A percentile compares a stretch with the other conserved stretches of the same genome.
Conservation (phyloP, 805 yeast genomes). For the Cyberlindnera mississippiensis region DNA sequence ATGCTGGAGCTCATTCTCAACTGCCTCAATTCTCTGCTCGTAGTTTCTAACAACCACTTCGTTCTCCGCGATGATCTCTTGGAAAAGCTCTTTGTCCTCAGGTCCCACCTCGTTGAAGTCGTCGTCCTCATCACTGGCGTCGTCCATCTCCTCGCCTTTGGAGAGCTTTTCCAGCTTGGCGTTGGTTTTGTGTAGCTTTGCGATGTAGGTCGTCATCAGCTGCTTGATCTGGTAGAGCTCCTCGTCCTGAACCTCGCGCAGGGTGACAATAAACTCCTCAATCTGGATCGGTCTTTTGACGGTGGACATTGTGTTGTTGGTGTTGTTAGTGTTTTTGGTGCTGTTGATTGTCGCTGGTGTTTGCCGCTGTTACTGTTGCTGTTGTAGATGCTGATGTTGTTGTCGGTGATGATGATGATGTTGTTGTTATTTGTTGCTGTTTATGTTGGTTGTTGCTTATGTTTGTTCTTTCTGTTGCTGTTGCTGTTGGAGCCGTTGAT, state of each 20-base stretch:
- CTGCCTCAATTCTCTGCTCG: conserved; percentile 38
- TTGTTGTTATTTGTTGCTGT: too few relatives aligned
- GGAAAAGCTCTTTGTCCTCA: conserved; percentile 47
- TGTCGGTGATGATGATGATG: too few relatives aligned
- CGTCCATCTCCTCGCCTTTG: conserved; percentile 29
- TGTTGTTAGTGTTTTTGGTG: not conserved
- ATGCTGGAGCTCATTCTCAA: conserved; percentile 44
- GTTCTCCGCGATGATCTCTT: conserved; percentile 56
- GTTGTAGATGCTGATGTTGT: too few relatives aligned
- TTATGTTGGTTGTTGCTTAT: too few relatives aligned
- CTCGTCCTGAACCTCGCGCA: conserved; percentile 49
- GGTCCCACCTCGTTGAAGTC: conserved; percentile 28
- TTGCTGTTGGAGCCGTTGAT: too few relatives aligned
- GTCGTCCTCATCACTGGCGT: conserved; percentile 24
- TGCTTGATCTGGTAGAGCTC: conserved; percentile 33
- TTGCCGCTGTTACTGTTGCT: too few relatives aligned
- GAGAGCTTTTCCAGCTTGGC: conserved; percentile 41
- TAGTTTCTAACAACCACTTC: conserved; percentile 50
- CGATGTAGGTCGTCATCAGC: conserved; percentile 39
- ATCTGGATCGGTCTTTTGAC: conserved; percentile 36
- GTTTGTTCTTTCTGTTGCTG: too few relatives aligned
- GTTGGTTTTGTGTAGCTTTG: conserved; percentile 50
- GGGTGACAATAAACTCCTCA: conserved; percentile 47
- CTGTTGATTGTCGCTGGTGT: too few relatives aligned
- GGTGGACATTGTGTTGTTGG: conserved; percentile 23